These are phyloP conservation scores for Massospora cicadina DNA, from an alignment of 371 early-diverging fungal species.

Conservation along the genomic window DNA sequence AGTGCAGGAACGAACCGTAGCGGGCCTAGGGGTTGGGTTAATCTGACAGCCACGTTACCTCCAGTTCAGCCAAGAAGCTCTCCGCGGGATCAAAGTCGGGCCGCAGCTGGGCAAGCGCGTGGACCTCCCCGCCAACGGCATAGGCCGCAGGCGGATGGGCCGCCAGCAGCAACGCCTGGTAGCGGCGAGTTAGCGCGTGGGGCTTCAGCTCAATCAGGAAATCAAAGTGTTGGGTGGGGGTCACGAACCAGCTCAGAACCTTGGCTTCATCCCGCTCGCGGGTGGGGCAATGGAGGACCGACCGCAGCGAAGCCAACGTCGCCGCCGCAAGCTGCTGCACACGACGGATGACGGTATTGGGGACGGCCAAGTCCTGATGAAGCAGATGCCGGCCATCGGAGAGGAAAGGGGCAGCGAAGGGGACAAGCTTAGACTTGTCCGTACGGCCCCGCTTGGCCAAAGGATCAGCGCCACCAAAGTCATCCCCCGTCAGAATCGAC, in stretches of 20 bases:
- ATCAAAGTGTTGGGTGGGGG: slow-evolving; percentile 48
- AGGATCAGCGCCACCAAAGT: slow-evolving; percentile 17
- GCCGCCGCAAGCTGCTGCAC: slow-evolving; percentile 41
- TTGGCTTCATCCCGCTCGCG: neutral
- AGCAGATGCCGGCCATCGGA: slow-evolving; percentile 32
- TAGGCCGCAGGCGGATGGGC: neutral
- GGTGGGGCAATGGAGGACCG: neutral
- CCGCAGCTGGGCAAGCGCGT: slow-evolving; percentile 14
- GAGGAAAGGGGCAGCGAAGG: slow-evolving; percentile 43
- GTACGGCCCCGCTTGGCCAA: slow-evolving; percentile 9
- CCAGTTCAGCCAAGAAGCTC: slow-evolving; percentile 35
- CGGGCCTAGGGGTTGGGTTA: slow-evolving; percentile 1
- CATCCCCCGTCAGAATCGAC: slow-evolving; percentile 24
- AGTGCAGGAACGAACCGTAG: slow-evolving; percentile 28
- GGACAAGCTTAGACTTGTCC: slow-evolving; percentile 23
- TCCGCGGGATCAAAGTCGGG: slow-evolving; percentile 45
- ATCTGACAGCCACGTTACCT: slow-evolving; percentile 18
- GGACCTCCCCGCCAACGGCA: slow-evolving; percentile 13
- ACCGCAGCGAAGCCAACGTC: slow-evolving; percentile 23
- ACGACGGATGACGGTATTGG: slow-evolving; percentile 32
- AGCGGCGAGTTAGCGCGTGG: slow-evolving; percentile 33
- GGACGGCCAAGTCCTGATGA: slow-evolving; percentile 27
- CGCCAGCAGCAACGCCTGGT: slow-evolving; percentile 27
- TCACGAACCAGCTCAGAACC: slow-evolving; percentile 31
- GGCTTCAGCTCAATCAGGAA: slow-evolving; percentile 38